phyloP scores from a whole-genome alignment of 805 yeast species.

The Naumovozyma castellii region DNA sequence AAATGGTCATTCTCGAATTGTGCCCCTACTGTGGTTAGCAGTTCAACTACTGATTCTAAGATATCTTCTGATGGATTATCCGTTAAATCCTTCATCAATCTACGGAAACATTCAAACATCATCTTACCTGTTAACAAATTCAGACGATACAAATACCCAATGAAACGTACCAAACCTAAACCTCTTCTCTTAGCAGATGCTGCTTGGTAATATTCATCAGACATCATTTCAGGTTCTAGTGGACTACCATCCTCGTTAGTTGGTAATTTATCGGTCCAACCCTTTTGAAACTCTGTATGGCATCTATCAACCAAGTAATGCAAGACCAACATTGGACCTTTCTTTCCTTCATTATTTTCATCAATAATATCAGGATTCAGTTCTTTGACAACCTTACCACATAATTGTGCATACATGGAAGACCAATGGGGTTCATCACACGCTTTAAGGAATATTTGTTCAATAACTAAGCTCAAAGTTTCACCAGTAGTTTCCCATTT shows the following conservation, averaged over 20 bases:
- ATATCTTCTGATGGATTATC: constrained; percentile 78
- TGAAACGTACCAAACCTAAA: constrained; percentile 86
- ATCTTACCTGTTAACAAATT: constrained; percentile 66
- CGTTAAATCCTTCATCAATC: constrained; percentile 43
- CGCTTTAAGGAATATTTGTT: constrained; percentile 86
- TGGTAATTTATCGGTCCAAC: constrained; percentile 83
- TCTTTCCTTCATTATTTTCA: constrained; percentile 38
- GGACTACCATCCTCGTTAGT: constrained; percentile 75
- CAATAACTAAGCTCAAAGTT: constrained; percentile 71
- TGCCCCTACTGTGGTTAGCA: constrained; percentile 77
- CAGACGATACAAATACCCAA: constrained; percentile 84
- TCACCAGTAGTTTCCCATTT: constrained; percentile 76
- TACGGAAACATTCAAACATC: constrained; percentile 62
- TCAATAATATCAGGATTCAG: constrained; percentile 60
- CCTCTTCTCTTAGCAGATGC: constrained; percentile 97
- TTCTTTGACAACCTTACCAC: constrained; percentile 65
- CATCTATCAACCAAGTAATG: constrained; percentile 74
- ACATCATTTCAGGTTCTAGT: constrained; percentile 75
- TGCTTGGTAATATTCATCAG: constrained; percentile 83
- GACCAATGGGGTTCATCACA: constrained; percentile 99
- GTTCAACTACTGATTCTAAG: constrained; percentile 78
- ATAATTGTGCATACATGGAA: constrained; percentile 86
- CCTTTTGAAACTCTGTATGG: constrained; percentile 88
- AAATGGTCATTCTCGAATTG: constrained; percentile 43
- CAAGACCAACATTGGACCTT: constrained; percentile 69